A percentile compares a stretch with the other conserved stretches of the same genome.
These are phyloP conservation scores for Lenwebbia sp. DNA, from an alignment of 345 rosid species.

Conservation along the genomic window DNA sequence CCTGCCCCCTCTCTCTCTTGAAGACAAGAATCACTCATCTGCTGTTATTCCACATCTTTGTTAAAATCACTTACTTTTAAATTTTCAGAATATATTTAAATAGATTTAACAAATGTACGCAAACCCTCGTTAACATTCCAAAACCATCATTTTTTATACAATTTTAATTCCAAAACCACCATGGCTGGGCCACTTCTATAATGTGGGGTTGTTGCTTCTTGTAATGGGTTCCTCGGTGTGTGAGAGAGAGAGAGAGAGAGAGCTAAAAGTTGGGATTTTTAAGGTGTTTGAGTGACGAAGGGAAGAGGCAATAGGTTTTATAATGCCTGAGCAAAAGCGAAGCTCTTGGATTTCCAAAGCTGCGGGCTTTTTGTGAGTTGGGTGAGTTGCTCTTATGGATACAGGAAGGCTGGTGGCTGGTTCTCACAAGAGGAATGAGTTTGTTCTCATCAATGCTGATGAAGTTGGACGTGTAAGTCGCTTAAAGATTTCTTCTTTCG, in stretches of 20 bases:
- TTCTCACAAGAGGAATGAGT: slow-evolving; percentile 88
- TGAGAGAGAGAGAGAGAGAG: neutral
- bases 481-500: neutral
- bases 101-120: neutral
- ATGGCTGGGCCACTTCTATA: neutral
- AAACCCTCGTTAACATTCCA: neutral
- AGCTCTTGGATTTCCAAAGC: neutral
- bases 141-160: neutral
- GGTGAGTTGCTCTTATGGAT: neutral
- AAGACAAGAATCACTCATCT: neutral
- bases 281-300: neutral
- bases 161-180: neutral
- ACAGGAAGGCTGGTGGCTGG: slow-evolving; percentile 82
- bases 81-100: neutral
- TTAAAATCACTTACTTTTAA: neutral
- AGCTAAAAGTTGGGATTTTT: neutral
- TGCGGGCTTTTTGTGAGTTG: neutral
- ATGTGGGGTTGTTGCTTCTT: neutral
- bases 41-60: neutral
- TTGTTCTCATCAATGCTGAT: slow-evolving; percentile 73
- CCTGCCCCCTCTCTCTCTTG: neutral
- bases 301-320: neutral
- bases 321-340: neutral
- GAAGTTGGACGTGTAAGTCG: slow-evolving; percentile 57
- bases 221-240: neutral